phyloP scores from a whole-genome alignment of 306 rosid genomes.

The Corylus americana region DNA sequence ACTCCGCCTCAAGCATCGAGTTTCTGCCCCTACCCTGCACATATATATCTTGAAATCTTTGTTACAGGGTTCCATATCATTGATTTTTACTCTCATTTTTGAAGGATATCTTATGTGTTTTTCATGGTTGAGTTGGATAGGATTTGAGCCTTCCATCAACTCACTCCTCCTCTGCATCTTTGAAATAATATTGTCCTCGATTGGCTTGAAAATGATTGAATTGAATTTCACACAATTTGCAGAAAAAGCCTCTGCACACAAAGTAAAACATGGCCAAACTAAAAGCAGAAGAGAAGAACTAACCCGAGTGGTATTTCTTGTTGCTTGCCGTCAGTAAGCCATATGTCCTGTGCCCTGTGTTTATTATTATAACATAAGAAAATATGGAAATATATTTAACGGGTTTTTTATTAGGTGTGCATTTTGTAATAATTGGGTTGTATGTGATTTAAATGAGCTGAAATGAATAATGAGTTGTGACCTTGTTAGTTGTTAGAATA shows the following conservation, averaged over 20 bases:
- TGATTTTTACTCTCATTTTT: too few species aligned
- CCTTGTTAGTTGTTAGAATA: too few species aligned
- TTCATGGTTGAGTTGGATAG: too few species aligned
- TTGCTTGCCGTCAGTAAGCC: constrained; percentile 9
- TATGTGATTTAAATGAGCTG: too few species aligned
- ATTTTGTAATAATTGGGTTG: too few species aligned
- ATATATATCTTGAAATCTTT: background rate
- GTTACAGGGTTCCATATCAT: background rate
- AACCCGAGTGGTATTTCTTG: constrained; percentile 11
- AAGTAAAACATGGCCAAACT: background rate
- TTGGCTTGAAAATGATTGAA: background rate
- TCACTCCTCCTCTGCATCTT: too few species aligned
- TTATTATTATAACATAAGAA: background rate
- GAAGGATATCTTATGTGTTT: too few species aligned
- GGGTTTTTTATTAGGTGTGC: too few species aligned
- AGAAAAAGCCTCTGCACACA: background rate
- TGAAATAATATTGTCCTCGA: background rate
- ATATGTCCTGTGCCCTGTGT: constrained; percentile 11
- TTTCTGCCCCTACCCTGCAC: constrained; percentile 19
- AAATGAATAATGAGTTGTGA: too few species aligned
- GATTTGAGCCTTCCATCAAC: too few species aligned
- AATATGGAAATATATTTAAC: too few species aligned
- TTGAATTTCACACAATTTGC: background rate
- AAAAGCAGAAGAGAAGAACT: background rate
- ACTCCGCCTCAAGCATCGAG: constrained; percentile 29